phyloP scores from a whole-genome alignment of 2,329 filamentous ascomycete genomes.

The Nectriaceae sp. region DNA sequence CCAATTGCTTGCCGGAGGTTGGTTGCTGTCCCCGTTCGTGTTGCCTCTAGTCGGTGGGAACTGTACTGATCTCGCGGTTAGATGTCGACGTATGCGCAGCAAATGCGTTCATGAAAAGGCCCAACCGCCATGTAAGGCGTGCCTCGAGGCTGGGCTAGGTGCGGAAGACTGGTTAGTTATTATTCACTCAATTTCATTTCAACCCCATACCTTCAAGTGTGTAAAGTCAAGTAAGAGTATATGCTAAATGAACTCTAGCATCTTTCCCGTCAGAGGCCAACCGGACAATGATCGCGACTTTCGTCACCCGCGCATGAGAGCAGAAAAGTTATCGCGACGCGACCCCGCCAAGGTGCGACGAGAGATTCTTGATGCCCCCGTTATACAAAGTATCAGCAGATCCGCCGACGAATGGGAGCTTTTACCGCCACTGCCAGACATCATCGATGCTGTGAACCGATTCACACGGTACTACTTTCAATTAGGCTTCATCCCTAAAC shows the following conservation, averaged over 20 bases:
- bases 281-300: slow-evolving; percentile 57
- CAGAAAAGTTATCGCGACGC: slow-evolving; percentile 46
- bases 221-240: neutral
- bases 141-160: slow-evolving; percentile 49
- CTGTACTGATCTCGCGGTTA: slow-evolving; percentile 21
- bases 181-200: neutral
- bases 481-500: slow-evolving; percentile 59
- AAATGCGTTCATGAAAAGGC: slow-evolving; percentile 55
- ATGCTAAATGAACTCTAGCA: slow-evolving; percentile 33
- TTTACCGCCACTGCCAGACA: slow-evolving; percentile 49
- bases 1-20: slow-evolving; percentile 57
- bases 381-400: slow-evolving; percentile 12
- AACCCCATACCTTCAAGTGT: neutral
- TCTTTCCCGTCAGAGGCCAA: slow-evolving; percentile 55
- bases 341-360: slow-evolving; percentile 40
- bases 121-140: slow-evolving; percentile 53
- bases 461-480: slow-evolving; percentile 61
- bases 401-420: slow-evolving; percentile 48
- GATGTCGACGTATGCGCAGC: slow-evolving; percentile 58
- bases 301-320: slow-evolving; percentile 54
- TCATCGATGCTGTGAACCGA: slow-evolving; percentile 53
- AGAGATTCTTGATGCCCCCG: slow-evolving; percentile 33
- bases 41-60: neutral
- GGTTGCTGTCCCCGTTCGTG: slow-evolving; percentile 14
- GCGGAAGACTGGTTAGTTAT: slow-evolving; percentile 51